Percentiles rank a stretch among this genome's conserved stretches.
Evolutionary conservation across 768 basidiomycete species (phyloP).

Genomic region (Boletus subparvulus): DNA sequence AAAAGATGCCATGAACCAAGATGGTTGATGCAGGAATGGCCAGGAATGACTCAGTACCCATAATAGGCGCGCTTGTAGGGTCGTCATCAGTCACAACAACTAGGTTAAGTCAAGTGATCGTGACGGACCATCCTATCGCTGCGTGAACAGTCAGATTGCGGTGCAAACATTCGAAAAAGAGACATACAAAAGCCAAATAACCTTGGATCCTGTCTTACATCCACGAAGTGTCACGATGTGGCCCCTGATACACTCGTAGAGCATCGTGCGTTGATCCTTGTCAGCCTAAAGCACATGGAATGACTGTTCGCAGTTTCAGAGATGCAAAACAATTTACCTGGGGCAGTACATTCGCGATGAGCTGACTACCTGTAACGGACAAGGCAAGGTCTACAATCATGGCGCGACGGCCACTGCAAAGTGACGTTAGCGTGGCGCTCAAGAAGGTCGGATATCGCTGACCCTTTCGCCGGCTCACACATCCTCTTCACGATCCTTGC

Average conservation of each 20-base stretch:
- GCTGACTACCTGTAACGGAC: slow-evolving; percentile 80
- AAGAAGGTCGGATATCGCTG: background rate
- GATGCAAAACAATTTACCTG: slow-evolving; percentile 45
- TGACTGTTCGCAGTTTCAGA: slow-evolving; percentile 5
- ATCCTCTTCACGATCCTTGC: slow-evolving; percentile 75
- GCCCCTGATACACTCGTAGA: slow-evolving; percentile 84
- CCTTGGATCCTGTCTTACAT: slow-evolving; percentile 88
- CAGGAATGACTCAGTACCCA: slow-evolving; percentile 43
- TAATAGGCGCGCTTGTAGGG: slow-evolving; percentile 57
- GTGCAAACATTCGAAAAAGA: background rate
- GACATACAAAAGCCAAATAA: slow-evolving; percentile 82
- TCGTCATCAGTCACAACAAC: slow-evolving; percentile 18
- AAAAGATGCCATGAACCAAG: slow-evolving; percentile 29
- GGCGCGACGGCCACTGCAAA: slow-evolving; percentile 62
- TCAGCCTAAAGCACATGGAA: slow-evolving; percentile 53
- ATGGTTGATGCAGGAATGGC: slow-evolving; percentile 22
- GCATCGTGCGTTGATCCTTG: slow-evolving; percentile 77
- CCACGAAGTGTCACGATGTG: slow-evolving; percentile 89
- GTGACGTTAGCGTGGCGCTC: slow-evolving; percentile 18
- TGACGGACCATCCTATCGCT: slow-evolving; percentile 58
- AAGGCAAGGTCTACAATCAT: slow-evolving; percentile 86
- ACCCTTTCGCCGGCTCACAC: slow-evolving; percentile 87
- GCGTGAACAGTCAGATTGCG: slow-evolving; percentile 4
- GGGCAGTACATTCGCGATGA: slow-evolving; percentile 80
- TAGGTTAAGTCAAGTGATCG: background rate